A percentile compares a stretch with the other conserved stretches of the same genome.
Conservation (phyloP, 2,329 filamentous ascomycete species). For the Xylariales sp. region DNA sequence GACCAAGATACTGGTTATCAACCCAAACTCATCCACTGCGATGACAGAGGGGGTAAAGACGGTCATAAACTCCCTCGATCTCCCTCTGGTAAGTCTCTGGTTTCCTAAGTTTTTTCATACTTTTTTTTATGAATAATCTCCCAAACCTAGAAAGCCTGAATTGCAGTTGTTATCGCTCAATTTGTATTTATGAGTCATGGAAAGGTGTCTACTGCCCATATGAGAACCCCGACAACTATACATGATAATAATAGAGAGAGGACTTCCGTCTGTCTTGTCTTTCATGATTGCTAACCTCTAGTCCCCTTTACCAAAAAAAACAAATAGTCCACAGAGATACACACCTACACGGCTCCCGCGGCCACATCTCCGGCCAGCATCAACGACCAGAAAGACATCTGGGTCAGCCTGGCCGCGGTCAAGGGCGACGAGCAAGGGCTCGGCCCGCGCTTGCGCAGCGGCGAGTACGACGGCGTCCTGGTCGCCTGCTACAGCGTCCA, state of each 20-base stretch:
- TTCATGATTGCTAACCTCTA: too few relatives aligned
- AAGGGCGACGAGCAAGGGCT: slow-evolving; percentile 40
- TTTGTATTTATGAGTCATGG: too few relatives aligned
- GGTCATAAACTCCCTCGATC: slow-evolving; percentile 37
- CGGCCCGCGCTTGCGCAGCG: too few relatives aligned
- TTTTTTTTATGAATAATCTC: too few relatives aligned
- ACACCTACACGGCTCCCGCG: slow-evolving; percentile 62
- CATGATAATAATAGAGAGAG: too few relatives aligned
- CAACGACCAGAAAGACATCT: slow-evolving; percentile 68
- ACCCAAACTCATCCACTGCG: slow-evolving; percentile 69
- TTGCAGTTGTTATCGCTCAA: too few relatives aligned
- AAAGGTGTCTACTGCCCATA: neutral
- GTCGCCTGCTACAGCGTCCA: slow-evolving; percentile 88
- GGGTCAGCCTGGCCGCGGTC: slow-evolving; percentile 58
- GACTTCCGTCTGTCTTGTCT: too few relatives aligned
- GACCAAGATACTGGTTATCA: slow-evolving; percentile 63
- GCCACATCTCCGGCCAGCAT: slow-evolving; percentile 70
- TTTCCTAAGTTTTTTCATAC: too few relatives aligned
- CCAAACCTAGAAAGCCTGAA: too few relatives aligned
- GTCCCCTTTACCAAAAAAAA: too few relatives aligned
- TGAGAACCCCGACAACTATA: neutral
- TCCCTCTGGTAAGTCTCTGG: slow-evolving; percentile 28
- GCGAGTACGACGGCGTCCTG: slow-evolving; percentile 78
- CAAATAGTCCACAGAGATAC: slow-evolving; percentile 45
- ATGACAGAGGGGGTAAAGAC: slow-evolving; percentile 66